Evolutionary conservation across 768 basidiomycete genomes (phyloP), one percentile per base, ranked within the genome.

Genomic region (Strobilomyces dryophilus): DNA sequence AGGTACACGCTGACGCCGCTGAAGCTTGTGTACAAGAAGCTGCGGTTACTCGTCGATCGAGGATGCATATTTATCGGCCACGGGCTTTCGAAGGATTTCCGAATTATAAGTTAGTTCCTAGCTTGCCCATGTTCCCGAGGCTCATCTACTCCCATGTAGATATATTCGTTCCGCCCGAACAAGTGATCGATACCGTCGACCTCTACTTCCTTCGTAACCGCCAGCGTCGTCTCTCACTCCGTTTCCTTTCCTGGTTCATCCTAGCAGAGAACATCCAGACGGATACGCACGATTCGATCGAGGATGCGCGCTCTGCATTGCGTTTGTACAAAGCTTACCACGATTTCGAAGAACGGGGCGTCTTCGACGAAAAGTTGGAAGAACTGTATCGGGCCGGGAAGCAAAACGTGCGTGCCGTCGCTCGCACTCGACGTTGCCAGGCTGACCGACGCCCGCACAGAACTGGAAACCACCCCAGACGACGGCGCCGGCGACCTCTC

Each of bases 1-100:
- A 81, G 79, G 7, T 83, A 97, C 66, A 97, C 95, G 0, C 76
- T 98, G 43, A 97, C 95, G 2, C 95, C 97, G 0, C 74, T 98
- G 53, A 99, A 99, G 64, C 80, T 95, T n/a, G 97, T 94, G 2
- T 99, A 98, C 74, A 98, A 98, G 77, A 99, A 99, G 67, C 75
- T 99, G 12, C 83, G 97, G 2, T 71, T 95, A 18, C 76, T 98
- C 5, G 94, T 98, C 18, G 97, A 99, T 66, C 79, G 87, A 21
- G 94, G 95, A 6, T 99, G 97, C 65, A 89, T 93, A 53, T 99
- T 99, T 66, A 88, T 98, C 51, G 97, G 97, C 1, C 97, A 99
- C 62, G 97, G 97, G 6, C 80, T 99, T 17, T 88, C 92, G 15
- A 98, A 98, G 66, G 97, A 99, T 68, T 98, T 98, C 74, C 83